These are phyloP conservation scores for Xylariales sp. DNA, from an alignment of 2,329 filamentous ascomycete genomes.

Conservation along the genomic window DNA sequence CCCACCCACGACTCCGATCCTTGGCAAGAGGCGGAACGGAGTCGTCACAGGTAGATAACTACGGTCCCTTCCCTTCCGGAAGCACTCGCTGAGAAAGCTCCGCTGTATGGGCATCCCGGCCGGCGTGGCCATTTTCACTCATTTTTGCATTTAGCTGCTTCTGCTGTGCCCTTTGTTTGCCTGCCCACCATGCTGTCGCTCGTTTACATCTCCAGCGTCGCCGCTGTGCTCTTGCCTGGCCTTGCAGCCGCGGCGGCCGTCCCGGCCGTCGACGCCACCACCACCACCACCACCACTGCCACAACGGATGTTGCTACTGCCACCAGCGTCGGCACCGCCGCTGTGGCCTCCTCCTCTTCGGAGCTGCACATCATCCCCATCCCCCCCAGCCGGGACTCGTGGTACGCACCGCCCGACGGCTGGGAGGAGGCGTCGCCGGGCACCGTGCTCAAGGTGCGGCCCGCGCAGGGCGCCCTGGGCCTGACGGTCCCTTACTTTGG, in stretches of 20 bases:
- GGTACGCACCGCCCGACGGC: slow-evolving; percentile 24
- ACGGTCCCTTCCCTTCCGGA: no score
- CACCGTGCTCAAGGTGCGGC: slow-evolving; percentile 9
- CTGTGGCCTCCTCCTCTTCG: not conserved
- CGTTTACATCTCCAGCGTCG: not conserved
- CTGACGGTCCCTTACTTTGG: slow-evolving; percentile 7
- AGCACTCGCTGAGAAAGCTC: no score
- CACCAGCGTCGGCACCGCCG: not conserved
- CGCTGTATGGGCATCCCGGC: no score
- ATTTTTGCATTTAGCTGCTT: no score
- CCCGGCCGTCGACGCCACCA: no score
- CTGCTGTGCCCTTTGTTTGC: not conserved
- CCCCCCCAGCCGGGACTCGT: slow-evolving; percentile 29
- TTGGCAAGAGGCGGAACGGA: no score
- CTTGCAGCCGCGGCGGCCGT: not conserved
- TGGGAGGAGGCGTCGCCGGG: slow-evolving; percentile 14
- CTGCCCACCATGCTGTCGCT: not conserved
- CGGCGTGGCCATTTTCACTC: no score
- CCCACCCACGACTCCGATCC: no score
- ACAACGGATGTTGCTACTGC: no score
- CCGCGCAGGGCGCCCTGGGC: slow-evolving; percentile 10
- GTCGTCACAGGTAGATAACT: no score
- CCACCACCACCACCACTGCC: no score
- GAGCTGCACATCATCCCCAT: slow-evolving; percentile 7
- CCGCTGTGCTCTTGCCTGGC: not conserved